Evolutionary conservation across 2,329 filamentous ascomycete species (phyloP), one percentile per base, ranked within the genome.

Genomic region (Rosellinia necatrix): DNA sequence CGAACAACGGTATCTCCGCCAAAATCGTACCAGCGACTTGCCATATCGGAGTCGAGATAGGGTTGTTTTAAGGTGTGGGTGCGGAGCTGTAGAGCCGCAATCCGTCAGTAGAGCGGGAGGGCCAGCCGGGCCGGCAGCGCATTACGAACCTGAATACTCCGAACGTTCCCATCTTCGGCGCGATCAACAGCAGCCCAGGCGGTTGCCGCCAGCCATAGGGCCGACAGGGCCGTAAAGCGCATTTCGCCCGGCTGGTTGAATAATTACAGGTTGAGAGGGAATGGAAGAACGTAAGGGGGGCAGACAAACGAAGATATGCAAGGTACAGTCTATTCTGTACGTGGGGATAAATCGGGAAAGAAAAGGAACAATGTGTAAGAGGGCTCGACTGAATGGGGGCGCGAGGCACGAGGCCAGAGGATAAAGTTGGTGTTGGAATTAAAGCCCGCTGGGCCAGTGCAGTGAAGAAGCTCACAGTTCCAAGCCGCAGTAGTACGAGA

Each of bases 21-120:
- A 83, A 96, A 99, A 78, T 99, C 94, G 77, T 93, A 99, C 93
- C 94, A 99, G 72, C 94, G 88, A 78, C 91, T 96, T 78, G 96
- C 90, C 88, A 97, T 92, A 75, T 97, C 94, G 59, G 92, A 94
- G 77, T 99, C 94, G 67, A 99, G 86, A 76, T 97, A 99, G 60
- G 94, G 94, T 89, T 97, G 83, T 72, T 83, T 78, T 60, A 96
- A 81, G 69, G 88, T 93, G 76, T 96, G 92, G 70, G 92, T 96
- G 71, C 91, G 86, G 70, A 96, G 81, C 90, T 96, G 22, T 37
- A 29, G 19, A 19, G 74, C 59, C 29, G 38, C 38, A 30, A 41
- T 29, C 48, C n/a, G 53, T 65, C 43, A 66, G 58, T 44, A 30
- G 37, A 22, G 54, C 22, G n/a, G 13, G 30, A 17, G 25, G n/a